phyloP scores from a whole-genome alignment of 2,329 filamentous ascomycete species.

The Fusarium nisikadoi region DNA sequence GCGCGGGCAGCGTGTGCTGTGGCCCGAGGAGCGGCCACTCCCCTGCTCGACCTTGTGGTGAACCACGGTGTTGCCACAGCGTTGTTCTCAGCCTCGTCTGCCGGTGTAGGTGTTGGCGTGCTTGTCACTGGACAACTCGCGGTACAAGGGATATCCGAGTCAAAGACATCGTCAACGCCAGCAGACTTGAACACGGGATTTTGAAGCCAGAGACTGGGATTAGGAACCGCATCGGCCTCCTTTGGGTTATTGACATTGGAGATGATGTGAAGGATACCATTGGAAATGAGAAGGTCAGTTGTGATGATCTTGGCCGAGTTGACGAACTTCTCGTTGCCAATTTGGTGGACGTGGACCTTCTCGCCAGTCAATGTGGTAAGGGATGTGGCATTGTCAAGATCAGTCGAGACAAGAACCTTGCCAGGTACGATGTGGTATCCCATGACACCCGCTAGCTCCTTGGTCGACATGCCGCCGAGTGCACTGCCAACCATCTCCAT shows the following conservation, averaged over 20 bases:
- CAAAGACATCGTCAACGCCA: slow-evolving; percentile 55
- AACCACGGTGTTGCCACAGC: slow-evolving; percentile 38
- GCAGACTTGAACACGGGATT: slow-evolving; percentile 65
- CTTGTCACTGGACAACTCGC: slow-evolving; percentile 45
- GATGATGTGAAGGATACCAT: slow-evolving; percentile 68
- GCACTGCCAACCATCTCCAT: slow-evolving; percentile 67
- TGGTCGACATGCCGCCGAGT: slow-evolving; percentile 57
- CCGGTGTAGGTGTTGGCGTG: slow-evolving; percentile 17
- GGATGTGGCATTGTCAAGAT: slow-evolving; percentile 47
- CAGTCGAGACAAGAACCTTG: slow-evolving; percentile 62
- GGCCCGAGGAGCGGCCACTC: slow-evolving; percentile 32
- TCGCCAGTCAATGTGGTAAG: slow-evolving; percentile 51
- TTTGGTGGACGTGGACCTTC: slow-evolving; percentile 52
- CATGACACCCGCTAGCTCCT: slow-evolving; percentile 63
- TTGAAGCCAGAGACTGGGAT: slow-evolving; percentile 54
- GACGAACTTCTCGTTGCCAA: slow-evolving; percentile 59
- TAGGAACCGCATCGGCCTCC: slow-evolving; percentile 48
- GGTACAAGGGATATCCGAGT: slow-evolving; percentile 56
- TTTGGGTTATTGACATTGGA: slow-evolving; percentile 63
- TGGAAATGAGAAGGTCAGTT: slow-evolving; percentile 64
- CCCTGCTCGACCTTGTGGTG: slow-evolving; percentile 40
- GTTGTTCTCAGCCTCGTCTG: slow-evolving; percentile 22
- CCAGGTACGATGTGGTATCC: slow-evolving; percentile 73
- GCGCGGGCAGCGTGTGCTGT: slow-evolving; percentile 45
- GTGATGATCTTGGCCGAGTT: slow-evolving; percentile 65